Evolutionary conservation across 495 filamentous ascomycete species (phyloP), one percentile per base, ranked within the genome.

Genomic region (Lophiostoma macrostomum): DNA sequence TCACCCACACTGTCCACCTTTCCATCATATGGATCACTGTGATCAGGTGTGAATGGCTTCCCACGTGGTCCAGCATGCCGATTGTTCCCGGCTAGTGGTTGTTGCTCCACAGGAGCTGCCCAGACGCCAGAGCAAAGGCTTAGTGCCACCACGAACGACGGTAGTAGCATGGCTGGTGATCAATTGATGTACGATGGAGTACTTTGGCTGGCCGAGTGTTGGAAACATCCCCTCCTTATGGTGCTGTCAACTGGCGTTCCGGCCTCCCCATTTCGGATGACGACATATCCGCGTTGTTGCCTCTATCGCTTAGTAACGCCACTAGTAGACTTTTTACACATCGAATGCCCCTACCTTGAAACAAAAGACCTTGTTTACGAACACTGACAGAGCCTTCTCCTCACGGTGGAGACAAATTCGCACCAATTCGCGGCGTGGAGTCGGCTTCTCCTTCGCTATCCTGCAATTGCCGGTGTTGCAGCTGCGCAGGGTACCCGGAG

Each of bases 1-100:
- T 80, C 66, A 8, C 80, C 81, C 18, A 83, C 56, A 2, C 80
- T 51, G 60, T 87, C 84, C 8, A 85, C 67, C 45, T 73, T 75
- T 53, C 68, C 57, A 50, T 77, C 75, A 45, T 73, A 76, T 0
- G 74, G 74, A 46, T 78, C 75, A 13, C 63, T 61, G 58, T 75
- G 65, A 2, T 67, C 69, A 0, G 68, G 69, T 3, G 67, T 71
- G 20, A 69, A 78, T 0, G 72, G 74, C 8, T 66, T 29, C 23
- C 39, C 38, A 14, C 44, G 43, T 7, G 54, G 54, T 13, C 50
- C 50, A 2, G 49, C 47, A 24, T 58, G 54, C 32, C 35, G 37
- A 10, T 60, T 50, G 64, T 8, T 39, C 32, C 22, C 34, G 18
- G 54, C 27, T 44, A 76, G 57, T 58, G 68, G 54, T 67, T 73